Conservation (phyloP, 2,329 filamentous ascomycete genomes). For the Fusarium verticillioides region DNA sequence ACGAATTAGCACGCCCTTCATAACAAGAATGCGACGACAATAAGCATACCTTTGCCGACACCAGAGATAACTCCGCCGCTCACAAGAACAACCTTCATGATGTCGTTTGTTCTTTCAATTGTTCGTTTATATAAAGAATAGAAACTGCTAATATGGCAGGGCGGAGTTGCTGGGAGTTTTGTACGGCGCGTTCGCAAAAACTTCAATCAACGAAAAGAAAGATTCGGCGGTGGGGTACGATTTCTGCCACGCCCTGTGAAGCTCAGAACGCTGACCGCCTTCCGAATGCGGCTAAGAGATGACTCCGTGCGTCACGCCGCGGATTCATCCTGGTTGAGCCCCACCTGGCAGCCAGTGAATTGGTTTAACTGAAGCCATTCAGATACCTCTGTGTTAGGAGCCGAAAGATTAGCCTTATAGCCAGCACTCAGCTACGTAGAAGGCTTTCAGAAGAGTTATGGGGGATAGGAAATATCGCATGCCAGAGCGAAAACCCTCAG, state of each 20-base stretch:
- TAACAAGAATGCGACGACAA: not conserved
- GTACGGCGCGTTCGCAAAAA: constrained; percentile 26
- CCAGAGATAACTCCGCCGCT: constrained; percentile 38
- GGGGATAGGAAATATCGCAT: not conserved
- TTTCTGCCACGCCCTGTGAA: constrained; percentile 21
- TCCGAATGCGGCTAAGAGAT: not conserved
- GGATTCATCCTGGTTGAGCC: not conserved
- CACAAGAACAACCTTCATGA: constrained; percentile 37
- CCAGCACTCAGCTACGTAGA: not conserved
- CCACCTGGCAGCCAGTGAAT: not conserved
- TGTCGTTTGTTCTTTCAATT: not conserved
- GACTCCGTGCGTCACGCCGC: not conserved
- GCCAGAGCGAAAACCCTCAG: too few species aligned
- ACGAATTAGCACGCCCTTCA: constrained; percentile 13
- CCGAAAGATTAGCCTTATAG: not conserved
- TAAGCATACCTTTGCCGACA: constrained; percentile 31
- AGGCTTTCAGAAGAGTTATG: too few species aligned
- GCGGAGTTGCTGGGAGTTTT: constrained; percentile 7
- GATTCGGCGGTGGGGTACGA: constrained; percentile 29
- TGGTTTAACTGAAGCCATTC: not conserved
- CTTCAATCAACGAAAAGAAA: constrained; percentile 14
- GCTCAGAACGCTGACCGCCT: not conserved
- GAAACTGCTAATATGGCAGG: constrained; percentile 9
- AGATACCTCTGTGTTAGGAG: not conserved
- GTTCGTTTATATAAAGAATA: constrained; percentile 2